Evolutionary conservation across 2,329 filamentous ascomycete species (phyloP), one percentile per base, ranked within the genome.

Genomic region (Xylariaceae sp.): DNA sequence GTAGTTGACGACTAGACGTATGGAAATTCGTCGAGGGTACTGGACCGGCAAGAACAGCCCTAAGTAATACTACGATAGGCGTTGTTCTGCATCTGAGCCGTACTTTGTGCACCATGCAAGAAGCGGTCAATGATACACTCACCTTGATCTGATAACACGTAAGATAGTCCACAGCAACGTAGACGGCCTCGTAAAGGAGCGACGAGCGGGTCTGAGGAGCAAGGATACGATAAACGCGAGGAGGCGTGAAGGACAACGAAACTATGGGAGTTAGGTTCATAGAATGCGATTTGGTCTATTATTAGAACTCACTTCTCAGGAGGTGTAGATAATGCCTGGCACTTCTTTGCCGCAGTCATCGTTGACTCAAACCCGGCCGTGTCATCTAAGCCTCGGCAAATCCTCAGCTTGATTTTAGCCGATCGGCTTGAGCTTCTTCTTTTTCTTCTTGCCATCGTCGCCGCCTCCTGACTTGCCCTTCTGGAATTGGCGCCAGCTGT

Each of bases 401-500:
- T n/a, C 53, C 55, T 59, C 50, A 55, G 57, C 50, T 39, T 44
- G 17, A 18, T 53, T 51, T 77, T 69, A 85, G 39, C 82, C 83
- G 59, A 86, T 83, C 1, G 82, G 81, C 79, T 86, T 86, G 56
- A 84, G 76, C 79, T 90, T 89, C 79, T 89, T 89, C 75, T 86
- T 87, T 76, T 86, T 87, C 76, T 86, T 87, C 75, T 82, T 82
- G 17, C 70, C 74, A 73, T 74, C 66, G 18, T 72, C 70, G 13
- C 72, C 73, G 15, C 73, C 77, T 49, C 78, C 78, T 17, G 77
- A 80, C 74, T 82, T 86, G 62, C 83, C 84, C 77, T 95, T 94
- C 73, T 94, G 87, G 70, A 96, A 99, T 65, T 92, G 85, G 59
- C 94, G 84, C 94, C 94, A 99, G 74, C 89, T 96, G 65, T 87